Evolutionary conservation across 2,329 filamentous ascomycete genomes (phyloP).

Genomic region (Ramichloridium luteum): DNA sequence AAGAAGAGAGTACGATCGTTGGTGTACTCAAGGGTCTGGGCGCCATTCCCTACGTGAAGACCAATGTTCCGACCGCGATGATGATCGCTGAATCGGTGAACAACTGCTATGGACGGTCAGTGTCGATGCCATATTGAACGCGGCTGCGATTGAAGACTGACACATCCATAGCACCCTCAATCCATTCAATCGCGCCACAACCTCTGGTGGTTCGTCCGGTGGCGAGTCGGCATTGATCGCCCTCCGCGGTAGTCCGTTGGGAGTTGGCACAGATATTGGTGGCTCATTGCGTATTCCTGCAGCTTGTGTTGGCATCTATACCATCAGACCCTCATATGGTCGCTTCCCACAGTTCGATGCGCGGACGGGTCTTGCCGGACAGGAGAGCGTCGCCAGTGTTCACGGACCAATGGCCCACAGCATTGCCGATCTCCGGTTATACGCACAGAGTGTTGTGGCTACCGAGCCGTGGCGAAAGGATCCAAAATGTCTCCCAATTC

Average conservation of each 20-base stretch:
- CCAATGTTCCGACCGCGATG: conserved; percentile 56
- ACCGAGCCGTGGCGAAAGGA: conserved; percentile 42
- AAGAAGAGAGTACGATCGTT: conserved; percentile 45
- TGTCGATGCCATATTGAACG: conserved; percentile 29
- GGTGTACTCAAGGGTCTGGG: conserved; percentile 47
- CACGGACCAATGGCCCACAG: conserved; percentile 51
- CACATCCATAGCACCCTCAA: conserved; percentile 32
- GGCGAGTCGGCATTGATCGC: conserved; percentile 53
- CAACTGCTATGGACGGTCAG: conserved; percentile 47
- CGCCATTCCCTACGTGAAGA: conserved; percentile 58
- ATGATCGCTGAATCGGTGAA: conserved; percentile 59
- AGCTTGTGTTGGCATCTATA: conserved; percentile 47
- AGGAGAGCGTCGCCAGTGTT: conserved; percentile 52
- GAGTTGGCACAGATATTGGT: conserved; percentile 53
- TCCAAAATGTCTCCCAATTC: conserved; percentile 40
- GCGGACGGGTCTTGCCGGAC: conserved; percentile 48
- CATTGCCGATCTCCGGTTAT: conserved; percentile 39
- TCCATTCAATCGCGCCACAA: conserved; percentile 46
- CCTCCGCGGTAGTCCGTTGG: conserved; percentile 47
- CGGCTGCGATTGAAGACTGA: conserved; percentile 14
- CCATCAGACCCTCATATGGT: conserved; percentile 45
- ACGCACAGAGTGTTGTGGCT: conserved; percentile 29
- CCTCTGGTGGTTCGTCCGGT: conserved; percentile 53
- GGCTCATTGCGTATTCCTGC: conserved; percentile 46
- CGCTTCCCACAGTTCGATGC: conserved; percentile 46